Percentiles rank a stretch among this genome's conserved stretches.
These are phyloP conservation scores for Nyssa sinensis DNA, from an alignment of 148 eudicot genomes.

Conservation along the genomic window DNA sequence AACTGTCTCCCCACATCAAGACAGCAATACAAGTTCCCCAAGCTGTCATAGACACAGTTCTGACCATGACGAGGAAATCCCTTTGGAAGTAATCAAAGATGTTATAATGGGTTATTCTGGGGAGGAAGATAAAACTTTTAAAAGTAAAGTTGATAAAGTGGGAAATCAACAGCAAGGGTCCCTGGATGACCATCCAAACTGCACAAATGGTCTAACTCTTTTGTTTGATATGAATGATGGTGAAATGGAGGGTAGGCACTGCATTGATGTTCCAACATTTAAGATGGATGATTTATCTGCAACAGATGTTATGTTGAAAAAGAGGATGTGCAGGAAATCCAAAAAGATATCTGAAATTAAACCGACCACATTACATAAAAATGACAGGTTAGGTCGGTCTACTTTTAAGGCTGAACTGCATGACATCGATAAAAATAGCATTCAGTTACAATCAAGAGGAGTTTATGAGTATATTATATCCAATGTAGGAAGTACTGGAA, in stretches of 20 bases:
- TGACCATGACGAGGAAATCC: slow-evolving; percentile 21
- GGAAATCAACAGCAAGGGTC: slow-evolving; percentile 5
- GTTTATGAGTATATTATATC: slow-evolving; percentile 15
- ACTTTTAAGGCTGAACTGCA: slow-evolving; percentile 12
- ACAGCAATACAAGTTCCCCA: slow-evolving; percentile 29
- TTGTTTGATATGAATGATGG: too few species aligned
- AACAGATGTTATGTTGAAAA: slow-evolving; percentile 16
- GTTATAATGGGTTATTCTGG: slow-evolving; percentile 17
- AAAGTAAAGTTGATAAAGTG: slow-evolving; percentile 9
- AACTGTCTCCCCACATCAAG: slow-evolving; percentile 28
- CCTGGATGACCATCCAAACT: slow-evolving; percentile 7
- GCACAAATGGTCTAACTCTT: too few species aligned
- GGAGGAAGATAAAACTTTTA: slow-evolving; percentile 16
- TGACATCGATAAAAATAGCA: not conserved
- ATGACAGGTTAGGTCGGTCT: slow-evolving; percentile 11
- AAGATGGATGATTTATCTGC: slow-evolving; percentile 3
- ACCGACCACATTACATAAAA: slow-evolving; percentile 18
- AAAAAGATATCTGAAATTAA: slow-evolving; percentile 33
- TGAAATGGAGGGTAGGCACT: too few species aligned
- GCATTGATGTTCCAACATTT: slow-evolving; percentile 6
- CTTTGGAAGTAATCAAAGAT: slow-evolving; percentile 10
- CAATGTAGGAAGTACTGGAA: slow-evolving; percentile 17
- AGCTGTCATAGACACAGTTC: slow-evolving; percentile 20
- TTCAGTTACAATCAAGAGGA: slow-evolving; percentile 11
- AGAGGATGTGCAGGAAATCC: slow-evolving; percentile 31